phyloP scores from a whole-genome alignment of 2,329 filamentous ascomycete genomes.

The Colletotrichum euphorbiae region DNA sequence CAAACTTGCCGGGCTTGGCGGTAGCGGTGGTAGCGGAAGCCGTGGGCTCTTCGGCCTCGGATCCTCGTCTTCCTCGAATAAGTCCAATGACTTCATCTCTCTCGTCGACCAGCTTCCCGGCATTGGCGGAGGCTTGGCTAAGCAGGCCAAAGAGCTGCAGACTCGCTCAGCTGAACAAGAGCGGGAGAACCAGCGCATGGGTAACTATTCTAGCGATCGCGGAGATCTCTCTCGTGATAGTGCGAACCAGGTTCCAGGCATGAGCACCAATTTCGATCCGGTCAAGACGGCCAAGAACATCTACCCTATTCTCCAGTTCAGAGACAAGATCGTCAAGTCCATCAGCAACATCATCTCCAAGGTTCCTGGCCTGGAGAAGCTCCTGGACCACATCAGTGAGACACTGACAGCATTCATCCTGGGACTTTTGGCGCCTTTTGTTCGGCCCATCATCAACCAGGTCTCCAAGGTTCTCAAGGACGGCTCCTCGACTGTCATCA shows the following conservation, averaged over 20 bases:
- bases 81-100: slow-evolving; percentile 71
- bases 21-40: slow-evolving; percentile 50
- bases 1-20: slow-evolving; percentile 42
- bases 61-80: slow-evolving; percentile 41
- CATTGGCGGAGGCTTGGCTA: slow-evolving; percentile 72
- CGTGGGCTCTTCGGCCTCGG: slow-evolving; percentile 56
- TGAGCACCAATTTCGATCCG: slow-evolving; percentile 81
- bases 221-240: slow-evolving; percentile 56
- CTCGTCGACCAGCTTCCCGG: slow-evolving; percentile 82
- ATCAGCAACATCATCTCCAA: slow-evolving; percentile 90
- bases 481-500: slow-evolving; percentile 79
- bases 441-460: slow-evolving; percentile 89
- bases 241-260: slow-evolving; percentile 75
- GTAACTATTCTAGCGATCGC: slow-evolving; percentile 44
- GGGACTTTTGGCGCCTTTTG: slow-evolving; percentile 89
- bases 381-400: slow-evolving; percentile 96
- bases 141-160: slow-evolving; percentile 73
- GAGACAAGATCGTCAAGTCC: slow-evolving; percentile 90
- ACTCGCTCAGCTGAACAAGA: slow-evolving; percentile 72
- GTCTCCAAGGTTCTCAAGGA: slow-evolving; percentile 87
- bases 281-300: slow-evolving; percentile 83
- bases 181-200: slow-evolving; percentile 51
- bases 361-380: slow-evolving; percentile 87
- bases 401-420: slow-evolving; percentile 92
- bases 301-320: slow-evolving; percentile 93